Evolutionary conservation across 2,329 filamentous ascomycete genomes (phyloP).

Genomic region (Aspergillus pseudoglaucus): DNA sequence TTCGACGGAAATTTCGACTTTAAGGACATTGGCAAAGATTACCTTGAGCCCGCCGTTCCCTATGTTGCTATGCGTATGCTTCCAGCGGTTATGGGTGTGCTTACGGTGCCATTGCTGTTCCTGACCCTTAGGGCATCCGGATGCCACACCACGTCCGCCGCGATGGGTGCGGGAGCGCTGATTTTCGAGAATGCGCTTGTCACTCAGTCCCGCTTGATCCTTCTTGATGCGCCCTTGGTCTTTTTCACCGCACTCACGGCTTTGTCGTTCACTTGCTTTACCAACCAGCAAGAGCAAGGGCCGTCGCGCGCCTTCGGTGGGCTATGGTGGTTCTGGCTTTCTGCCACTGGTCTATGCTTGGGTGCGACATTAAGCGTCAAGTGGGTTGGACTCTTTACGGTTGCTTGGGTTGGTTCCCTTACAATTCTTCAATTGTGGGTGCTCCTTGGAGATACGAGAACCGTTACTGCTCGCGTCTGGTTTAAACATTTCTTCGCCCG

Average conservation of each 20-base stretch:
- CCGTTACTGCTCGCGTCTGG: slow-evolving; percentile 76
- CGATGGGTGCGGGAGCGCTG: slow-evolving; percentile 75
- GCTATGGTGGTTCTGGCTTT: slow-evolving; percentile 98
- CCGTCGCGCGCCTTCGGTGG: slow-evolving; percentile 79
- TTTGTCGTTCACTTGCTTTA: slow-evolving; percentile 85
- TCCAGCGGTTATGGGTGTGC: slow-evolving; percentile 79
- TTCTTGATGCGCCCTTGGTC: slow-evolving; percentile 91
- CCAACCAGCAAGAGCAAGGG: slow-evolving; percentile 92
- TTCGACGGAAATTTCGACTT: slow-evolving; percentile 97
- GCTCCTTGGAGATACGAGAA: slow-evolving; percentile 79
- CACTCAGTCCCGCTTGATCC: slow-evolving; percentile 89
- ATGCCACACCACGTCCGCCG: slow-evolving; percentile 78
- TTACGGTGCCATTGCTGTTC: slow-evolving; percentile 88
- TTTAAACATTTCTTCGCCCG: slow-evolving; percentile 92
- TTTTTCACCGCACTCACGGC: slow-evolving; percentile 89
- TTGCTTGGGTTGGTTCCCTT: slow-evolving; percentile 91
- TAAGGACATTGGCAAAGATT: slow-evolving; percentile 99
- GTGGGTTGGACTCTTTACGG: slow-evolving; percentile 98
- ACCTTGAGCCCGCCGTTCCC: slow-evolving; percentile 85
- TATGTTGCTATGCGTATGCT: slow-evolving; percentile 97
- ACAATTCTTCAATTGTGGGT: slow-evolving; percentile 93
- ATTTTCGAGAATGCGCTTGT: slow-evolving; percentile 96
- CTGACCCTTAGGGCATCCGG: slow-evolving; percentile 85
- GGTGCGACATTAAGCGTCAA: slow-evolving; percentile 93
- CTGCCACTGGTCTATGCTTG: slow-evolving; percentile 75